Conservation (phyloP, 257 asterid species). For the Solanum virginianum region DNA sequence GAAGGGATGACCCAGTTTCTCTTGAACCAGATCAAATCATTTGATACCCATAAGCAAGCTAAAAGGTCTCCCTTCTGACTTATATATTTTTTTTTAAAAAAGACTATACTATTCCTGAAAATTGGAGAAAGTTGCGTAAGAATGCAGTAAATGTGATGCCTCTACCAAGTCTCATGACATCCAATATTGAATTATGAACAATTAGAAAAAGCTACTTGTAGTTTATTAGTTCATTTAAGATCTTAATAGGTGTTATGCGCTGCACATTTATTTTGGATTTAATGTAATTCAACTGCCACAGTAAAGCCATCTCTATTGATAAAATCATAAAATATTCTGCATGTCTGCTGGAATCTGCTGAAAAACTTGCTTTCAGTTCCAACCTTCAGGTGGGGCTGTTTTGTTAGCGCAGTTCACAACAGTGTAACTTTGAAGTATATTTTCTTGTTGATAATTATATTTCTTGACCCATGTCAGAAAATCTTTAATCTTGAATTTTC, state of each 20-base stretch:
- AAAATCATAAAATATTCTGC: background rate
- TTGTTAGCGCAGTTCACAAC: background rate
- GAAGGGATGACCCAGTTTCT: constrained; percentile 89
- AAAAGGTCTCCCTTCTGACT: constrained; percentile 45
- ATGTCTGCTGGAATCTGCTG: background rate
- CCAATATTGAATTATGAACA: background rate
- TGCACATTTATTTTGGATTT: background rate
- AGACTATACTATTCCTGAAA: background rate
- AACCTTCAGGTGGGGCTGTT: background rate
- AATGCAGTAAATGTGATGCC: background rate
- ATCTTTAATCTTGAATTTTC: background rate
- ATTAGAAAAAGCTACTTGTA: background rate
- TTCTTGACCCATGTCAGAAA: background rate
- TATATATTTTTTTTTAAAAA: background rate
- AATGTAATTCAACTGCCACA: background rate
- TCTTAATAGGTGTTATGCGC: background rate
- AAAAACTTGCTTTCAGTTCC: background rate
- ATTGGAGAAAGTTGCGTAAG: background rate
- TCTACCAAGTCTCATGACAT: background rate
- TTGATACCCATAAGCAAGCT: constrained; percentile 74
- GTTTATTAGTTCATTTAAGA: background rate
- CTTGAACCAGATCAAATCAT: constrained; percentile 76
- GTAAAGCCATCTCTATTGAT: background rate
- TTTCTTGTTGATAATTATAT: background rate
- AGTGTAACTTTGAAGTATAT: background rate